phyloP scores from a whole-genome alignment of 2,329 filamentous ascomycete genomes.

The Alternaria rosae region DNA sequence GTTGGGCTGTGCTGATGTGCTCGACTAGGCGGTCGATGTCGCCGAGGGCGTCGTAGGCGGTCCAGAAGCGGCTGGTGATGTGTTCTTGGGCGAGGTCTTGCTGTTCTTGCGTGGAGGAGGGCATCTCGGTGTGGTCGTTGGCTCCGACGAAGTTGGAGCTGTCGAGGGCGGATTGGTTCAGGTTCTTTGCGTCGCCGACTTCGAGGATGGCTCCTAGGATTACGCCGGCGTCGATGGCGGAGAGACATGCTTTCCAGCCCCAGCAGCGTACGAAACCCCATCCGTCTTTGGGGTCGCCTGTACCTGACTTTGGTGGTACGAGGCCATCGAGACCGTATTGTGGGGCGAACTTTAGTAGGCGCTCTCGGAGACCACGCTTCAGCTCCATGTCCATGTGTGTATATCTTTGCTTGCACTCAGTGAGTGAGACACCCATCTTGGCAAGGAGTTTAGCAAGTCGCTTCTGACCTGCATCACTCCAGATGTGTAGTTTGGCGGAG shows the following conservation, averaged over 20 bases:
- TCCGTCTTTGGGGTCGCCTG: slow-evolving; percentile 79
- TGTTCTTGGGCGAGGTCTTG: slow-evolving; percentile 52
- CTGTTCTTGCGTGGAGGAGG: slow-evolving; percentile 25
- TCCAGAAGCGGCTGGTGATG: slow-evolving; percentile 63
- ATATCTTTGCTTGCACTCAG: slow-evolving; percentile 94
- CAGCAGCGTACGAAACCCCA: slow-evolving; percentile 98
- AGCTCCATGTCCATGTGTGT: slow-evolving; percentile 98
- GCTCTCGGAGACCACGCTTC: slow-evolving; percentile 83
- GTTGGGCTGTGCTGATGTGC: slow-evolving; percentile 82
- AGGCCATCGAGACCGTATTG: slow-evolving; percentile 94
- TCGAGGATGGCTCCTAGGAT: slow-evolving; percentile 91
- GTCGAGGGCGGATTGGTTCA: slow-evolving; percentile 43
- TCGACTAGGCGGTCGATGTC: slow-evolving; percentile 74
- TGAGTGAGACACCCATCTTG: slow-evolving; percentile 96
- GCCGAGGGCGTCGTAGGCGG: slow-evolving; percentile 64
- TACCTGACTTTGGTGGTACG: slow-evolving; percentile 72
- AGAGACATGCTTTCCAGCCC: slow-evolving; percentile 96
- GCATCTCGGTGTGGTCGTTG: slow-evolving; percentile 37
- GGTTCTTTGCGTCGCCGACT: slow-evolving; percentile 71
- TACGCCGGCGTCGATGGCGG: slow-evolving; percentile 92
- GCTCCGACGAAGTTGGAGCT: slow-evolving; percentile 38
- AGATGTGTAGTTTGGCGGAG: slow-evolving; percentile 89
- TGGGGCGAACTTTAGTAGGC: slow-evolving; percentile 88
- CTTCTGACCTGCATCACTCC: slow-evolving; percentile 89
- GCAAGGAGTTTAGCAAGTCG: slow-evolving; percentile 91